A percentile compares a stretch with the other conserved stretches of the same genome.
These are phyloP conservation scores for Candida ovalis DNA, from an alignment of 805 yeast species.

Conservation along the genomic window DNA sequence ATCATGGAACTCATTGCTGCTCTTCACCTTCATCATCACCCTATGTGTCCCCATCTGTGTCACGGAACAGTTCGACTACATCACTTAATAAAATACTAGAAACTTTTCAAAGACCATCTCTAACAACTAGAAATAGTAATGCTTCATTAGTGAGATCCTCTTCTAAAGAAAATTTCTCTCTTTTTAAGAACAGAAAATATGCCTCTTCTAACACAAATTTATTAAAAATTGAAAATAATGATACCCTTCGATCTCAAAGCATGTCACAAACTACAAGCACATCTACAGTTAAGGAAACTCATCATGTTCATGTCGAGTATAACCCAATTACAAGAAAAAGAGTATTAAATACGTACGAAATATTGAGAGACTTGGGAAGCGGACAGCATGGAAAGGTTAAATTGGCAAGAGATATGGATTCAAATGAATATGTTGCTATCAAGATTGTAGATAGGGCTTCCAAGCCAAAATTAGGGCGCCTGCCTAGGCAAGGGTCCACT, in stretches of 20 bases:
- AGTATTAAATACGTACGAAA: constrained; percentile 85
- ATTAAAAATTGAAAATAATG: constrained; percentile 4
- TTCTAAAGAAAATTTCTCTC: constrained; percentile 14
- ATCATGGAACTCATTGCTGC: background rate
- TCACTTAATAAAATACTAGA: constrained; percentile 24
- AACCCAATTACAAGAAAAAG: constrained; percentile 84
- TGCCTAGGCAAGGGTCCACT: constrained; percentile 25
- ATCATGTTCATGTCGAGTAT: constrained; percentile 72
- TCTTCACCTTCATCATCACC: constrained; percentile 9
- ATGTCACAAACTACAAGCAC: constrained; percentile 1
- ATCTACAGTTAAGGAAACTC: constrained; percentile 73
- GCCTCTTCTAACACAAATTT: background rate
- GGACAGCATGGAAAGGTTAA: constrained; percentile 99
- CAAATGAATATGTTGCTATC: constrained; percentile 76
- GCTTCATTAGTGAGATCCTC: constrained; percentile 10
- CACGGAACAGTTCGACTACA: constrained; percentile 23
- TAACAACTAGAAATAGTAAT: constrained; percentile 12
- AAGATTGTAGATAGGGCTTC: constrained; percentile 82
- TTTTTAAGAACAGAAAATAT: constrained; percentile 2
- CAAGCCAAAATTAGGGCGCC: constrained; percentile 47
- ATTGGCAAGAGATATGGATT: constrained; percentile 70
- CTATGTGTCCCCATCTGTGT: constrained; percentile 15
- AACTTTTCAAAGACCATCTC: constrained; percentile 10
- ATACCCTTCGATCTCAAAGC: constrained; percentile 1
- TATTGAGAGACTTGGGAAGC: constrained; percentile 78